Evolutionary conservation across 2,329 filamentous ascomycete genomes (phyloP), one percentile per base, ranked within the genome.

Genomic region (Xylariomycetidae sp.): DNA sequence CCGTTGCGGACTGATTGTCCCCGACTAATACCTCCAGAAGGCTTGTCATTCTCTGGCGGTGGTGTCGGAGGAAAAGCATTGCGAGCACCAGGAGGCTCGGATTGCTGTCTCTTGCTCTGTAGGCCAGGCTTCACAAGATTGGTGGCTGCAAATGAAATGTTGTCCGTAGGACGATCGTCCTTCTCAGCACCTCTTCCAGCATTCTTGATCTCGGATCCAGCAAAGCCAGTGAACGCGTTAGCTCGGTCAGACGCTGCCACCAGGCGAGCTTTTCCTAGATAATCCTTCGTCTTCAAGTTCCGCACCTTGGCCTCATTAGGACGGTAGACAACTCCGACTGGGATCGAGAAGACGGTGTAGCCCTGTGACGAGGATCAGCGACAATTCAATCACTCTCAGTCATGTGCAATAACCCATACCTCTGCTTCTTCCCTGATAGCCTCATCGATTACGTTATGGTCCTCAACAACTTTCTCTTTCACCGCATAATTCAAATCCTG

Each of bases 221-320:
- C 72, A 58, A 89, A 90, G 27, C 87, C 87, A 27, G 84, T 90
- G 51, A 87, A 92, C 16, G 80, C 83, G 60, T 89, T 90, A 44
- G 75, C 67, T 35, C 82, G 75, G 52, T 94, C 88, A 2, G 87
- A 86, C 16, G 89, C 85, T 16, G 92, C 92, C 7, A 98, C 86
- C 20, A 98, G 70, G 40, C 88, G 79, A n/a, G 92, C 88, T 62
- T 96, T 96, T 41, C 92, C 92, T 4, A 98, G 79, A 53, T 98
- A 98, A 57, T 98, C 89, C 59, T 97, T 97, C 15, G 88, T 87
- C 69, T 96, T 95, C 52, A 98, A 70, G 54, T 98, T 98, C 64
- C 94, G 94, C 47, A 98, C 92, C 63, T 98, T 98, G 44, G 92
- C 89, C 53, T 94, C 89, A 57, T 96, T 97, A 15, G 92, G 92